Conservation (phyloP, 73 alveolate species). For the Diophrys appendiculata region DNA sequence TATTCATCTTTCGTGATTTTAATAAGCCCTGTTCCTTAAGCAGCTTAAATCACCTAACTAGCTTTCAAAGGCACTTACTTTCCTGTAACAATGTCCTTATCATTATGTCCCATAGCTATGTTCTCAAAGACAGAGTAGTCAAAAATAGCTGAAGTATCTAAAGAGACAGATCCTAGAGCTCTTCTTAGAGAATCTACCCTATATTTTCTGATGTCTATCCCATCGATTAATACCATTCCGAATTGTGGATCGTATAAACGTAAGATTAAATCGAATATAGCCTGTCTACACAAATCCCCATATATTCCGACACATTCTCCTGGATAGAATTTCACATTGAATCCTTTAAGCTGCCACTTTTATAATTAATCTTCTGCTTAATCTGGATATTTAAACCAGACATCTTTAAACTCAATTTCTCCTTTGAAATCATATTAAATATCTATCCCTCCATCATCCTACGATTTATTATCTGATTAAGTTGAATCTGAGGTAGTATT, state of each 20-base stretch:
- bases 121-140: not conserved
- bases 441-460: too few species aligned
- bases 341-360: slow-evolving; percentile 63
- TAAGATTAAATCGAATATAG: slow-evolving; percentile 70
- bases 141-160: not conserved
- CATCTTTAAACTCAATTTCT: slow-evolving; percentile 78
- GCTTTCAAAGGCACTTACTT: too few species aligned
- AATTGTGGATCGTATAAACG: slow-evolving; percentile 66
- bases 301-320: slow-evolving; percentile 73
- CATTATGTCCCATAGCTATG: not conserved
- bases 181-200: slow-evolving; percentile 62
- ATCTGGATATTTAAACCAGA: slow-evolving; percentile 82
- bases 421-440: slow-evolving; percentile 47
- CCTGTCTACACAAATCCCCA: slow-evolving; percentile 79
- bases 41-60: too few species aligned
- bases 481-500: too few species aligned
- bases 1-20: too few species aligned
- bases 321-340: slow-evolving; percentile 60
- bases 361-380: slow-evolving; percentile 57
- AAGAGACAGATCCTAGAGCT: slow-evolving; percentile 60
- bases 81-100: too few species aligned
- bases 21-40: too few species aligned
- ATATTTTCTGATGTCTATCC: slow-evolving; percentile 57
- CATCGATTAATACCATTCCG: slow-evolving; percentile 69
- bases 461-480: too few species aligned